phyloP scores from a whole-genome alignment of 73 alveolate genomes.

The Symbiodinium pilosum region DNA sequence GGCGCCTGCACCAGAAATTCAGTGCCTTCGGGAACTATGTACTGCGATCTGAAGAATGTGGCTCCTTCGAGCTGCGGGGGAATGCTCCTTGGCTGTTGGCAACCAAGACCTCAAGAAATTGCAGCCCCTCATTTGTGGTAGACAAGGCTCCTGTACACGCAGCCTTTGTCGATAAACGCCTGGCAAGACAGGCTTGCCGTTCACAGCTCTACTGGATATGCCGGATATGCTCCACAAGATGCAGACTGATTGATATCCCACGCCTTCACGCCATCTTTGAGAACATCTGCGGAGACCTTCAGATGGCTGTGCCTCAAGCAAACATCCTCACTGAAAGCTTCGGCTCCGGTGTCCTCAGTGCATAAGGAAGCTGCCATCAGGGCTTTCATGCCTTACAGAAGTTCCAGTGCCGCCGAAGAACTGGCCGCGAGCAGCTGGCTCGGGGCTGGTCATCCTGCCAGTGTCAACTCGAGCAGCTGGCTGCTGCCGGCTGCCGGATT shows the following conservation, averaged over 20 bases:
- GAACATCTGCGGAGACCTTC: not conserved
- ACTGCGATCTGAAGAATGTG: conserved; percentile 20
- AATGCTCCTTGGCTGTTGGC: not conserved
- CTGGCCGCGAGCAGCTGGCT: too few species aligned
- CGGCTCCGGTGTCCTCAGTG: not conserved
- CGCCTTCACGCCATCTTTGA: not conserved
- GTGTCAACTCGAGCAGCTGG: too few species aligned
- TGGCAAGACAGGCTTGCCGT: too few species aligned
- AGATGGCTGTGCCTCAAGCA: not conserved
- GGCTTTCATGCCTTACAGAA: too few species aligned
- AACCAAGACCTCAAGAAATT: too few species aligned
- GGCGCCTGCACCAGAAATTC: conserved; percentile 30
- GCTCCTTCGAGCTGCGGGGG: conserved; percentile 37
- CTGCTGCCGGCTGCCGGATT: not conserved
- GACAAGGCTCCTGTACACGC: conserved; percentile 38
- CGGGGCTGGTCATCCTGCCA: too few species aligned
- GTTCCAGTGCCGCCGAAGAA: too few species aligned
- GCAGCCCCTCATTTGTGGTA: not conserved
- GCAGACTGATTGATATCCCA: too few species aligned
- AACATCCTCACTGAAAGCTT: not conserved
- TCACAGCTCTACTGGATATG: too few species aligned
- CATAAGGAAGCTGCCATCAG: too few species aligned
- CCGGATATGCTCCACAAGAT: too few species aligned
- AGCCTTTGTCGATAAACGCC: conserved; percentile 60
- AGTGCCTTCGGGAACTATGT: conserved; percentile 33